phyloP scores from a whole-genome alignment of 2,329 filamentous ascomycete species.

The Aspergillus amoenus region DNA sequence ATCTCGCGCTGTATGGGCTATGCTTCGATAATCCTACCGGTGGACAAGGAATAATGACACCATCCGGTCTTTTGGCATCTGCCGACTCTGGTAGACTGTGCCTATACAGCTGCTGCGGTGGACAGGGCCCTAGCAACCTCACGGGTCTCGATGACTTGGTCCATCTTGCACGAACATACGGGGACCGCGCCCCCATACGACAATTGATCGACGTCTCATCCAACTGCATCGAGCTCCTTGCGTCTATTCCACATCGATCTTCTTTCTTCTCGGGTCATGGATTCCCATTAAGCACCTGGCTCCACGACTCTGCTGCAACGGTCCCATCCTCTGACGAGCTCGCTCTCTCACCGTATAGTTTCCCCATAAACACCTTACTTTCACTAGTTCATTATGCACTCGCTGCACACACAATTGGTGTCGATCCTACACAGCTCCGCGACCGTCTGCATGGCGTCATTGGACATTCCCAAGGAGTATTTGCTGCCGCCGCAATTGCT shows the following conservation, averaged over 20 bases:
- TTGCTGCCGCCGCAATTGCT: slow-evolving; percentile 35
- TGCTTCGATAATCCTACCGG: too few relatives aligned
- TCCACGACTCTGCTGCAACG: neutral
- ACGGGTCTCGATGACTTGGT: neutral
- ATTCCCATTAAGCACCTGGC: neutral
- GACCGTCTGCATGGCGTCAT: neutral
- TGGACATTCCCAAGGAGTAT: slow-evolving; percentile 41
- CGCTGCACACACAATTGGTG: neutral
- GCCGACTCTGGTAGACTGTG: neutral
- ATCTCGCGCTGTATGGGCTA: neutral
- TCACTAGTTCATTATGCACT: slow-evolving; percentile 18
- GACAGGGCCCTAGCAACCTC: neutral
- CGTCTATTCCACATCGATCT: neutral
- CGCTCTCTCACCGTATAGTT: slow-evolving; percentile 21
- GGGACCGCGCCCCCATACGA: neutral
- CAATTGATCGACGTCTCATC: neutral
- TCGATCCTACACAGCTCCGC: neutral
- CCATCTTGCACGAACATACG: neutral
- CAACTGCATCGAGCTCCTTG: neutral
- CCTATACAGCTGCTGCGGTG: neutral
- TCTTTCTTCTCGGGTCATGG: neutral
- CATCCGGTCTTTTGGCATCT: neutral
- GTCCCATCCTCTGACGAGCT: neutral
- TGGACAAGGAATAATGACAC: neutral
- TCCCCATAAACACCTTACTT: slow-evolving; percentile 37